A percentile compares a stretch with the other conserved stretches of the same genome.
Evolutionary conservation across 768 basidiomycete species (phyloP).

Genomic region (Pisolithus albus): DNA sequence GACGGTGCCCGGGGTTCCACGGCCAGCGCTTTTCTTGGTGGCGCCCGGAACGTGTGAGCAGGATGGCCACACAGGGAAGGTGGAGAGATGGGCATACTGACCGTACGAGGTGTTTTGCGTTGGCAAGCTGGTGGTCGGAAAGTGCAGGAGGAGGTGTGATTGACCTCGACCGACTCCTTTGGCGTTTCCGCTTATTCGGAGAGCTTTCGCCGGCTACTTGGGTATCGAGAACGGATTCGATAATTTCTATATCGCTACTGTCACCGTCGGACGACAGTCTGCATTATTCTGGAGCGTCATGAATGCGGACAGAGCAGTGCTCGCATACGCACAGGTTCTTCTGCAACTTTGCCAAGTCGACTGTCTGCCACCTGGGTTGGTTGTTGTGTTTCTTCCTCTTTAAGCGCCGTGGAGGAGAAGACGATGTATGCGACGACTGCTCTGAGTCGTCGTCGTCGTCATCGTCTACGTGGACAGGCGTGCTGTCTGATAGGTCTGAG

Average conservation of each 20-base stretch:
- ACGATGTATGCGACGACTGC: slow-evolving; percentile 4
- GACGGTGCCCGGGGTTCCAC: slow-evolving; percentile 37
- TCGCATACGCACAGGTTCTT: slow-evolving; percentile 10
- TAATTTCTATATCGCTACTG: slow-evolving; percentile 38
- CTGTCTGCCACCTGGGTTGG: slow-evolving; percentile 39
- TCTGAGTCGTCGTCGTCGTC: slow-evolving; percentile 24
- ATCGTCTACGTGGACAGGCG: slow-evolving; percentile 14
- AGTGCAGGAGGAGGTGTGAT: slow-evolving; percentile 72
- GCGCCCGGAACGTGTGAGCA: slow-evolving; percentile 1
- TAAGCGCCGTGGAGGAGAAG: slow-evolving; percentile 30
- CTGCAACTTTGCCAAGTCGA: slow-evolving; percentile 36
- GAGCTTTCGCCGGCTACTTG: slow-evolving; percentile 6
- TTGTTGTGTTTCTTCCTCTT: slow-evolving; percentile 34
- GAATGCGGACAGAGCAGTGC: neutral
- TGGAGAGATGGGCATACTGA: slow-evolving; percentile 23
- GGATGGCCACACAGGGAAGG: neutral
- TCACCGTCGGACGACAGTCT: slow-evolving; percentile 38
- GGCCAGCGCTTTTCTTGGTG: slow-evolving; percentile 43
- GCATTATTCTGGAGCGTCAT: slow-evolving; percentile 6
- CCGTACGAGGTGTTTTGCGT: slow-evolving; percentile 57
- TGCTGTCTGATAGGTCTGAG: slow-evolving; percentile 14
- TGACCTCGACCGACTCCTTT: slow-evolving; percentile 60
- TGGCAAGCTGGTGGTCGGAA: slow-evolving; percentile 44
- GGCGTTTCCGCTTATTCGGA: slow-evolving; percentile 38
- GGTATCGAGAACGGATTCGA: slow-evolving; percentile 28